Conservation (phyloP, 345 rosid genomes). For the Fremontodendron californicum region DNA sequence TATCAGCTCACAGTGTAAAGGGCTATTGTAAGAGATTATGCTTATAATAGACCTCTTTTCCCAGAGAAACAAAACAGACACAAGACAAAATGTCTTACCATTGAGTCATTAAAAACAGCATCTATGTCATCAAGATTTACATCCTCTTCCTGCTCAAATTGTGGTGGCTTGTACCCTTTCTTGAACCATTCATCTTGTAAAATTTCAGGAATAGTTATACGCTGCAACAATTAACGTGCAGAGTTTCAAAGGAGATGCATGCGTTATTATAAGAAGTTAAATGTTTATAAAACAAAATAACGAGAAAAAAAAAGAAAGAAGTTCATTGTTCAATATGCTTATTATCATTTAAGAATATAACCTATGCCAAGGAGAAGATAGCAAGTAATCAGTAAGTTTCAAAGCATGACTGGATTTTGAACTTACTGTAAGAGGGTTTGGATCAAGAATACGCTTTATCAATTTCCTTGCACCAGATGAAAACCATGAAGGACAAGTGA, state of each 20-base stretch:
- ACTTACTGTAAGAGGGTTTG: slow-evolving; percentile 69
- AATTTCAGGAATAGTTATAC: slow-evolving; percentile 67
- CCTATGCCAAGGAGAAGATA: background rate
- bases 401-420: slow-evolving; percentile 1
- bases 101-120: slow-evolving; percentile 76
- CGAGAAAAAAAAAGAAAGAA: background rate
- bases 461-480: slow-evolving; percentile 66
- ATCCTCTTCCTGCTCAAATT: slow-evolving; percentile 65
- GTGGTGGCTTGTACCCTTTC: slow-evolving; percentile 73
- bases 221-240: slow-evolving; percentile 34
- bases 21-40: background rate
- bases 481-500: slow-evolving; percentile 75
- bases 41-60: slow-evolving; percentile 2
- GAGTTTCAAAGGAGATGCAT: background rate
- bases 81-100: slow-evolving; percentile 33
- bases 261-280: background rate
- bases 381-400: background rate
- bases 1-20: background rate
- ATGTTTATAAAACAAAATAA: background rate
- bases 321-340: background rate
- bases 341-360: background rate
- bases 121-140: slow-evolving; percentile 73
- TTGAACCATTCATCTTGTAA: slow-evolving; percentile 87
- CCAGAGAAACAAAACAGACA: background rate
- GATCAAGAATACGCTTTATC: slow-evolving; percentile 77